Conservation (phyloP, 768 basidiomycete species). For the Rhizopogon salebrosus region DNA sequence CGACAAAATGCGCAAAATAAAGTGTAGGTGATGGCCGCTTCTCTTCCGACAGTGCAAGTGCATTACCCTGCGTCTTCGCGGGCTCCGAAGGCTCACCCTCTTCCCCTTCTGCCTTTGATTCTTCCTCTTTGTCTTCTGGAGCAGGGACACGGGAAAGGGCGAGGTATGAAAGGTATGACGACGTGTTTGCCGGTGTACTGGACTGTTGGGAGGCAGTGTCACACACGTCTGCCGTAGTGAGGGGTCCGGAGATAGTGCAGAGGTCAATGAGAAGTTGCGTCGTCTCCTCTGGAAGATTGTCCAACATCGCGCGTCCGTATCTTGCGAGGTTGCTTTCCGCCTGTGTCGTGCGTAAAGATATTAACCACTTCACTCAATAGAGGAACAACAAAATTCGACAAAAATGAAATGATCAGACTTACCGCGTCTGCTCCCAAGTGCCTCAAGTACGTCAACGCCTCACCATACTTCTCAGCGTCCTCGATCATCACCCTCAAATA, state of each 20-base stretch:
- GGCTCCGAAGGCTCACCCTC: constrained; percentile 15
- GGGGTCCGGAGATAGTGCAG: constrained; percentile 63
- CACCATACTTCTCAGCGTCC: constrained; percentile 69
- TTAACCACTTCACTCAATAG: neutral
- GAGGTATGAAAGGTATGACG: constrained; percentile 79
- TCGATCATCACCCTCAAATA: constrained; percentile 93
- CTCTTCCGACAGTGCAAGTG: constrained; percentile 11
- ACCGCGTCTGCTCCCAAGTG: constrained; percentile 76
- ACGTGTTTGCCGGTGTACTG: constrained; percentile 24
- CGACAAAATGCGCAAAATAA: constrained; percentile 93
- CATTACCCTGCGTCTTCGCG: constrained; percentile 18
- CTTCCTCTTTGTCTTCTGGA: constrained; percentile 10
- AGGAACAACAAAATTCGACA: neutral
- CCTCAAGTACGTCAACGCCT: constrained; percentile 78
- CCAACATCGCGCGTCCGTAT: constrained; percentile 84
- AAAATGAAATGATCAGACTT: constrained; percentile 26
- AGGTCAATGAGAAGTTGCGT: constrained; percentile 90
- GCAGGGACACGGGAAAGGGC: constrained; percentile 58
- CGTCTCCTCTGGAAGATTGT: constrained; percentile 79
- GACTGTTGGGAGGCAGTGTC: constrained; percentile 24
- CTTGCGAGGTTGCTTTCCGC: constrained; percentile 82
- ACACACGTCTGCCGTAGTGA: constrained; percentile 38
- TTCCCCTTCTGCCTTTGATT: constrained; percentile 6
- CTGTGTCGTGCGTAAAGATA: constrained; percentile 30
- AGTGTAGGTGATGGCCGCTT: constrained; percentile 74